These are phyloP conservation scores for Ceriops decandra DNA, from an alignment of 345 rosid genomes.

Conservation along the genomic window DNA sequence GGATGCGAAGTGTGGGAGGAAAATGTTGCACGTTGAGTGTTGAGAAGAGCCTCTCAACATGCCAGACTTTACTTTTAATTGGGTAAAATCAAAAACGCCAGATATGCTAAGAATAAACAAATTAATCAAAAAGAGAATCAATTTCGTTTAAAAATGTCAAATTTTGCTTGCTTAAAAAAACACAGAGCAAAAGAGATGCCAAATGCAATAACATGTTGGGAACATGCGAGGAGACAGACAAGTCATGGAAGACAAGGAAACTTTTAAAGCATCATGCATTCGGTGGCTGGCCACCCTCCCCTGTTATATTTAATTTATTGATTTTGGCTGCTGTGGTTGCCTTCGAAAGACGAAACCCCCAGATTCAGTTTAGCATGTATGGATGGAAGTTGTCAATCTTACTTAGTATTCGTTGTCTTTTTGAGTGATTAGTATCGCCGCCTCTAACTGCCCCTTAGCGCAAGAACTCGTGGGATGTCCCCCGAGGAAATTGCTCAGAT, in stretches of 20 bases:
- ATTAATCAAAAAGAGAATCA: not conserved
- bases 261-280: not conserved
- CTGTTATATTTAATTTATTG: not conserved
- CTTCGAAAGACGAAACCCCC: too few relatives aligned
- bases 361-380: too few relatives aligned
- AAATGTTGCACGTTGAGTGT: too few relatives aligned
- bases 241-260: not conserved
- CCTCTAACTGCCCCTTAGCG: too few relatives aligned
- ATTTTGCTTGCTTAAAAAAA: conserved; percentile 13
- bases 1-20: too few relatives aligned
- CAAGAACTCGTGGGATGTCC: too few relatives aligned
- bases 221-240: not conserved
- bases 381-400: not conserved
- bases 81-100: not conserved
- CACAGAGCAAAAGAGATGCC: not conserved
- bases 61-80: too few relatives aligned
- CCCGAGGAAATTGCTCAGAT: too few relatives aligned
- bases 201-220: not conserved
- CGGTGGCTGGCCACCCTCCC: too few relatives aligned
- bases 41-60: too few relatives aligned
- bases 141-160: not conserved
- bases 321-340: not conserved
- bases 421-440: too few relatives aligned
- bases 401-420: not conserved
- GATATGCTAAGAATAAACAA: not conserved